Conservation (phyloP, 331 rosid species). For the Pyracantha coccinea region DNA sequence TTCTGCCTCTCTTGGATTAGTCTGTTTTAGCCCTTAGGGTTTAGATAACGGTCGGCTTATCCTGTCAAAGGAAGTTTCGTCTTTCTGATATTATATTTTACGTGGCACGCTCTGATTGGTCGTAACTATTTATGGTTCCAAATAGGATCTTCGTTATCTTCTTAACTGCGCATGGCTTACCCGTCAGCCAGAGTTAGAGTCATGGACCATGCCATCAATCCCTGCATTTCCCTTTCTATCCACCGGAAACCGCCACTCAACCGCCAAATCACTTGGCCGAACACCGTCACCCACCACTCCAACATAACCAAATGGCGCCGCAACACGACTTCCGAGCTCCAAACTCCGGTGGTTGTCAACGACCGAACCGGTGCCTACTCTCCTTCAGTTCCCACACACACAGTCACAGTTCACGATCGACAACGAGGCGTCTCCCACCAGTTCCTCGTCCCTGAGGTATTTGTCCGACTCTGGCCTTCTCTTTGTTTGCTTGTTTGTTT, state of each 20-base stretch:
- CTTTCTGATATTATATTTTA: no score
- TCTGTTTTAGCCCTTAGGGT: no score
- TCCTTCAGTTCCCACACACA: constrained; percentile 50
- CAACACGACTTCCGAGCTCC: constrained; percentile 47
- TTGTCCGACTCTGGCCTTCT: background rate
- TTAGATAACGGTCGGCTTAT: no score
- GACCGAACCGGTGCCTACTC: constrained; percentile 18
- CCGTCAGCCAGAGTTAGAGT: background rate
- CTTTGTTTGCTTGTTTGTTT: background rate
- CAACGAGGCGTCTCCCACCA: constrained; percentile 77
- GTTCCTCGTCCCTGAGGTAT: constrained; percentile 87
- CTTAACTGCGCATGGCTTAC: background rate
- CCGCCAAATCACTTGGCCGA: constrained; percentile 12
- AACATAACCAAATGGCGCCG: constrained; percentile 25
- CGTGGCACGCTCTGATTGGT: no score
- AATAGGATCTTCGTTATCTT: background rate
- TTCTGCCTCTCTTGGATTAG: no score
- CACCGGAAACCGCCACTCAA: constrained; percentile 5
- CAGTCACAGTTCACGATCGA: constrained; percentile 80
- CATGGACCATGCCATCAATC: constrained; percentile 54
- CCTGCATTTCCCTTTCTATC: constrained; percentile 11
- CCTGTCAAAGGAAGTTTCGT: no score
- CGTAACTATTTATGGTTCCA: no score
- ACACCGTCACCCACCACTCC: background rate
- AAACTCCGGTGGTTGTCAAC: constrained; percentile 25